Evolutionary conservation across 2,329 filamentous ascomycete species (phyloP).

Genomic region (Hypoxylon sp.): DNA sequence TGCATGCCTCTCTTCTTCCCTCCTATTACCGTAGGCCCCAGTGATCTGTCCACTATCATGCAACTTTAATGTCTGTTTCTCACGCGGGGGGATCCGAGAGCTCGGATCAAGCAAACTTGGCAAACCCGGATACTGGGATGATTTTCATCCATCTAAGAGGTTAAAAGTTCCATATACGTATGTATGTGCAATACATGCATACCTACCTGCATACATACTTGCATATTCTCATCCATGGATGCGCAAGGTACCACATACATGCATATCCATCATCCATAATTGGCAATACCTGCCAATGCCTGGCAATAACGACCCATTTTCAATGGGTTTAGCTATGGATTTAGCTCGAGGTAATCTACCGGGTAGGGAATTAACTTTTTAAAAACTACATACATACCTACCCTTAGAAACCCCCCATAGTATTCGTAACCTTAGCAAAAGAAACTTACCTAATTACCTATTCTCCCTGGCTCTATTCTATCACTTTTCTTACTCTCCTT

Average conservation of each 20-base stretch:
- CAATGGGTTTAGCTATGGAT: not conserved
- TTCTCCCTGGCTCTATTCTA: not conserved
- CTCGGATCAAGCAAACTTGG: slow-evolving; percentile 44
- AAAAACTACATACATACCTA: no score
- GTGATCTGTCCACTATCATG: slow-evolving; percentile 31
- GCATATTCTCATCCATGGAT: slow-evolving; percentile 20
- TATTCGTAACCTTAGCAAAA: not conserved
- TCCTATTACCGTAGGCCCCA: slow-evolving; percentile 1
- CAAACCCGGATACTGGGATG: slow-evolving; percentile 43
- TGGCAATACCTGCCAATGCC: slow-evolving; percentile 4
- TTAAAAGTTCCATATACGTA: slow-evolving; percentile 28
- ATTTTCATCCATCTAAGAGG: slow-evolving; percentile 40
- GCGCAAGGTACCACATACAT: slow-evolving; percentile 32
- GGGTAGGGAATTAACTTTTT: not conserved
- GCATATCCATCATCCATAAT: slow-evolving; percentile 24
- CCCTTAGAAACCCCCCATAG: no score
- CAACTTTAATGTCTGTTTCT: slow-evolving; percentile 32
- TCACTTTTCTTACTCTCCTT: not conserved
- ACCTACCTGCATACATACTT: slow-evolving; percentile 25
- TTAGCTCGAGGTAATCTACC: not conserved
- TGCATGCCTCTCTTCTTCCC: slow-evolving; percentile 18
- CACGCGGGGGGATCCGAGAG: slow-evolving; percentile 39
- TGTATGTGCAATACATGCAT: slow-evolving; percentile 31
- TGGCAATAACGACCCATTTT: not conserved
- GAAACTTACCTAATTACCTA: not conserved